phyloP scores from a whole-genome alignment of 371 early-diverging fungal genomes.

The Mucor circinelloides region DNA sequence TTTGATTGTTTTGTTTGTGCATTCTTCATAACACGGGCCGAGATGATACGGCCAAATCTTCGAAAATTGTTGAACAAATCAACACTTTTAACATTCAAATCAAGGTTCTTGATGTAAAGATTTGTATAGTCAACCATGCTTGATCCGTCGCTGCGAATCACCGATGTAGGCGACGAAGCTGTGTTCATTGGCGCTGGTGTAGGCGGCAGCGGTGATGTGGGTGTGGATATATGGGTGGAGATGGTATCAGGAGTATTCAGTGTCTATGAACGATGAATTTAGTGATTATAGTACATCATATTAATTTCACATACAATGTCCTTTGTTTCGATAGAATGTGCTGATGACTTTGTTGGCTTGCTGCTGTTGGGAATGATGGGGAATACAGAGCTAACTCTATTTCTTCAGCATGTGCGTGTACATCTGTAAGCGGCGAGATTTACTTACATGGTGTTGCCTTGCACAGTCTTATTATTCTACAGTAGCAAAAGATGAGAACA shows the following conservation, averaged over 20 bases:
- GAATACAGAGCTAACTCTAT: not conserved
- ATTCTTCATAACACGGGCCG: constrained; percentile 55
- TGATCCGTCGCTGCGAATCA: constrained; percentile 8
- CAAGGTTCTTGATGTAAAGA: constrained; percentile 59
- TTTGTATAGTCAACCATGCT: constrained; percentile 41
- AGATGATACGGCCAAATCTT: constrained; percentile 52
- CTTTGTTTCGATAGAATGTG: not conserved
- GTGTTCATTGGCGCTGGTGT: not conserved
- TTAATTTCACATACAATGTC: not conserved
- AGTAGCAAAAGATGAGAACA: not conserved
- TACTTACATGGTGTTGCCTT: constrained; percentile 27
- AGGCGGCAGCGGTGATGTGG: not conserved
- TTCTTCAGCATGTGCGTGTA: not conserved
- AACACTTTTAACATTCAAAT: constrained; percentile 46
- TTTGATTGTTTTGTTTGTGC: constrained; percentile 46
- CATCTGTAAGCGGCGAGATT: not conserved
- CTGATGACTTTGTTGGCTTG: not conserved
- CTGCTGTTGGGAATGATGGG: not conserved
- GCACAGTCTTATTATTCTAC: constrained; percentile 20
- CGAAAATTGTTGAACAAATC: constrained; percentile 52
- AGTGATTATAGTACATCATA: not conserved
- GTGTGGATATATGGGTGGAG: not conserved
- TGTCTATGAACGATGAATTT: not conserved
- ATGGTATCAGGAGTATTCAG: not conserved
- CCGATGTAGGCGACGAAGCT: not conserved